phyloP scores from a whole-genome alignment of 2,329 filamentous ascomycete species.

The Thielaviopsis euricoi region DNA sequence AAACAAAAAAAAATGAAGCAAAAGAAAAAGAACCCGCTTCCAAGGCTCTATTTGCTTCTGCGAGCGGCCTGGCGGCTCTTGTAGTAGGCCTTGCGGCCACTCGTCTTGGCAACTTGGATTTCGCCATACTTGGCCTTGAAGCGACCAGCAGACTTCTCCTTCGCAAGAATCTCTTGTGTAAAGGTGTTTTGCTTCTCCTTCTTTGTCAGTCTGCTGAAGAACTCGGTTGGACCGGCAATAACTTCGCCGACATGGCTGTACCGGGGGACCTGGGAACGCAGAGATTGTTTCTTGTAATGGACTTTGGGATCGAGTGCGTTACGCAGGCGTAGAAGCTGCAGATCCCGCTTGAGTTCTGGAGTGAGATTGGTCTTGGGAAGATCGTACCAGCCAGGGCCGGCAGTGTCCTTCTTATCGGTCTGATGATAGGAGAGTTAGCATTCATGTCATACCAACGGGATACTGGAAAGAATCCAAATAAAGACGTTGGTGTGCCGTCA shows the following conservation, averaged over 20 bases:
- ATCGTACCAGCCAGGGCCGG: constrained; percentile 74
- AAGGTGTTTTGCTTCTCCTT: constrained; percentile 80
- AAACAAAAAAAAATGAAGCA: neutral
- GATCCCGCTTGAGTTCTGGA: constrained; percentile 70
- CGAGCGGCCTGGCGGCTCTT: constrained; percentile 7
- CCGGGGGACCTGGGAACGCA: constrained; percentile 42
- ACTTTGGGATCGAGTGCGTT: constrained; percentile 76
- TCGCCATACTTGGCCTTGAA: constrained; percentile 80
- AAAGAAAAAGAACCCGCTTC: neutral
- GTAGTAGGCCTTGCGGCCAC: constrained; percentile 81
- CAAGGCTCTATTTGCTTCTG: neutral
- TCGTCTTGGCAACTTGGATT: constrained; percentile 66
- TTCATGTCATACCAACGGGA: constrained; percentile 4
- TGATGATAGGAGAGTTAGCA: neutral
- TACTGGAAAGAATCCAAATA: neutral
- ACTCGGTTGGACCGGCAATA: constrained; percentile 77
- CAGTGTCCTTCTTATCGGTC: constrained; percentile 28
- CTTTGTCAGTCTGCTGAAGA: constrained; percentile 66
- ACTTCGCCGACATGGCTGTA: constrained; percentile 84
- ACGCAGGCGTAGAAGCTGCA: constrained; percentile 81
- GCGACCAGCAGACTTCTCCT: constrained; percentile 25
- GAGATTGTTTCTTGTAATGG: constrained; percentile 61
- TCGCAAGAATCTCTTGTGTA: constrained; percentile 64
- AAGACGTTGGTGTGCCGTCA: constrained; percentile 26
- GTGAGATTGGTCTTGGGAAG: constrained; percentile 73